Base-by-base conservation (phyloP, 345 rosid species). In the Bruguiera parviflora region DNA sequence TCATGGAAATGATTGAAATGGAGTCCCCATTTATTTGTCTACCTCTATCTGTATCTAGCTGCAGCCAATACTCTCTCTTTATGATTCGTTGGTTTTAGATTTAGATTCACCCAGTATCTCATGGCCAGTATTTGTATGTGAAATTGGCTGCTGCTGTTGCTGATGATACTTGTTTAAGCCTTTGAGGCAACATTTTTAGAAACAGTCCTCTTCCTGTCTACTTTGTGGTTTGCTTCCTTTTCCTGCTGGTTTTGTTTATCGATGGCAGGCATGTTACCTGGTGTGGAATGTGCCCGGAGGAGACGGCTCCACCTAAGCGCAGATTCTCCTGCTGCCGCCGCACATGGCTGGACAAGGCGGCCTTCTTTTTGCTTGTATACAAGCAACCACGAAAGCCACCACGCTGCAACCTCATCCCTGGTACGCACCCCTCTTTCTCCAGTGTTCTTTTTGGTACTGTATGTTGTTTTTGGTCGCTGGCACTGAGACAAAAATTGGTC, bases 211-310 rank as follows among this genome's bases (percentile, higher is more conserved):
- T 5, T 18, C 43, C 2, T 46, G 19, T 10, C 5, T 13, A 11
- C 18, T 46, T n/a, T 21, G 3, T 51, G 31, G 11, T 52, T 7
- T 31, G 5, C 19, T 2, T 5, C 25, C n/a, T 7, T 31, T 2
- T 55, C 18, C 32, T 33, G 8, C 22, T 22, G 69, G 52, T 13
- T 25, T 63, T 28, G 19, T 62, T 63, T 19, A 29, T 43, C 59
- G 3, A 90, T 90, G 92, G 96, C 97, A 5, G 96, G 97, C 1
- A 87, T 87, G 93, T 84, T 95, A 65, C 88, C 92, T 52, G 99
- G 97, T 15, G 96, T 92, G 60, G 93, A 92, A 73, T 79, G 84
- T 69, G 96, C 96, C 1, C 77, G 97, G 47, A 78, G 97, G 75
- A 85, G 97, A 61, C 80, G 92, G 5, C 67, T 88, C 61, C 92